These are phyloP conservation scores for Aspergillus leporis DNA, from an alignment of 495 filamentous ascomycete species.

Conservation along the genomic window DNA sequence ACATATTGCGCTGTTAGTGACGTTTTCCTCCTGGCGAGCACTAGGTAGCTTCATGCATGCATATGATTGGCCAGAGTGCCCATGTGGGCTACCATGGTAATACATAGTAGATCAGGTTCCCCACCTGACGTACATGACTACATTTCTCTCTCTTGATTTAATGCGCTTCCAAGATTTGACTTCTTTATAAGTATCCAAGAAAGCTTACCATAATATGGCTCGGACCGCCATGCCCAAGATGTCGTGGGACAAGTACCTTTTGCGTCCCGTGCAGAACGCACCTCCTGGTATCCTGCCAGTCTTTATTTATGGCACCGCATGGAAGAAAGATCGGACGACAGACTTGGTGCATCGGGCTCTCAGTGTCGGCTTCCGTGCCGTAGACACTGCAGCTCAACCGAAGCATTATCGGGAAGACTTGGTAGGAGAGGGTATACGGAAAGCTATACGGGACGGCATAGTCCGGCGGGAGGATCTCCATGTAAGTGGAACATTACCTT, in stretches of 20 bases:
- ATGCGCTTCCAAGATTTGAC: neutral
- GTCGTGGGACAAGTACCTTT: constrained; percentile 37
- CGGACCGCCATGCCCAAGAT: constrained; percentile 28
- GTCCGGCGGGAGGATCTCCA: constrained; percentile 62
- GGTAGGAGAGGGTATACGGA: constrained; percentile 64
- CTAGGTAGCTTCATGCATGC: neutral
- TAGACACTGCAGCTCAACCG: constrained; percentile 81
- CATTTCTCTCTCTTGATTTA: neutral
- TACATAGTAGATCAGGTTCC: neutral
- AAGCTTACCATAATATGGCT: constrained; percentile 22
- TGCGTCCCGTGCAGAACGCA: constrained; percentile 32
- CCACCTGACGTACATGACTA: neutral
- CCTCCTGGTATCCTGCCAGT: constrained; percentile 43
- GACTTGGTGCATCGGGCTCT: constrained; percentile 70
- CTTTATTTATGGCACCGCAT: constrained; percentile 83
- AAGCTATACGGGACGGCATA: constrained; percentile 56
- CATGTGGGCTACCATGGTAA: neutral
- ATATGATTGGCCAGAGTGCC: neutral
- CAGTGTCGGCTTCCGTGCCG: constrained; percentile 66
- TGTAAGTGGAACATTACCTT: constrained; percentile 38
- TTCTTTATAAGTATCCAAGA: neutral
- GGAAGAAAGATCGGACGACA: constrained; percentile 73
- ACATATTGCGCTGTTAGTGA: neutral
- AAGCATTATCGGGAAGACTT: constrained; percentile 74
- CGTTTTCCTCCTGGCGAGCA: neutral